These are phyloP conservation scores for Helicocarpus griseus DNA, from an alignment of 2,329 filamentous ascomycete genomes.

Conservation along the genomic window DNA sequence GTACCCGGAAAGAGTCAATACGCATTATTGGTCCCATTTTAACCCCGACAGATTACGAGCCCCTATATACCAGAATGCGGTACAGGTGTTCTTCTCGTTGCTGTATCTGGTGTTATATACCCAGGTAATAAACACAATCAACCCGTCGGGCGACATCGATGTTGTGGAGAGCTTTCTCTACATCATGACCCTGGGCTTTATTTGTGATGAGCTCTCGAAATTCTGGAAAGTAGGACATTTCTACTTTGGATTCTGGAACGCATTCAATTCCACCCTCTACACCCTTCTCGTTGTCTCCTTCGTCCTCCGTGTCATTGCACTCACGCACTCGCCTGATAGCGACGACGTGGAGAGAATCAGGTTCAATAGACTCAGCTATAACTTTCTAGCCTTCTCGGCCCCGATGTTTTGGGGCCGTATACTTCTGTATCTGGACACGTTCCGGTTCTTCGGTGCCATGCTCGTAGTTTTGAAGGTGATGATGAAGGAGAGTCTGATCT, in stretches of 20 bases:
- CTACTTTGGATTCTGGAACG: constrained; percentile 95
- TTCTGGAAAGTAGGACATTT: constrained; percentile 88
- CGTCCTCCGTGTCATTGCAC: constrained; percentile 65
- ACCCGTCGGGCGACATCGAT: constrained; percentile 73
- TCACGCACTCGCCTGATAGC: constrained; percentile 48
- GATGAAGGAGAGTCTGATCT: constrained; percentile 91
- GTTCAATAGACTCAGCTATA: constrained; percentile 79
- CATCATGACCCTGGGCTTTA: constrained; percentile 80
- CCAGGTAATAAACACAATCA: constrained; percentile 86
- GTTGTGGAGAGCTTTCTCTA: constrained; percentile 76
- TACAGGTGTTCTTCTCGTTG: constrained; percentile 76
- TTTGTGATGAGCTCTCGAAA: constrained; percentile 79
- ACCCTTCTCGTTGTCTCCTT: constrained; percentile 68
- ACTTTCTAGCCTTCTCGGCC: constrained; percentile 83
- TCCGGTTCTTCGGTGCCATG: constrained; percentile 97
- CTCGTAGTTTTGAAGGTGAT: constrained; percentile 90
- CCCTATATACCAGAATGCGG: constrained; percentile 82
- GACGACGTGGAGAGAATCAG: constrained; percentile 43
- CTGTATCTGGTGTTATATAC: constrained; percentile 81
- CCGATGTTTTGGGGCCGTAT: constrained; percentile 96
- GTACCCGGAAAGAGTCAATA: constrained; percentile 73
- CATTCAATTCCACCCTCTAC: constrained; percentile 82
- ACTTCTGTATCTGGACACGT: constrained; percentile 81
- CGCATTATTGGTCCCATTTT: constrained; percentile 68
- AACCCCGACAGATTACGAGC: constrained; percentile 92